Evolutionary conservation across 257 asterid genomes (phyloP), one percentile per base, ranked within the genome.

Genomic region (Penstemon eatonii): DNA sequence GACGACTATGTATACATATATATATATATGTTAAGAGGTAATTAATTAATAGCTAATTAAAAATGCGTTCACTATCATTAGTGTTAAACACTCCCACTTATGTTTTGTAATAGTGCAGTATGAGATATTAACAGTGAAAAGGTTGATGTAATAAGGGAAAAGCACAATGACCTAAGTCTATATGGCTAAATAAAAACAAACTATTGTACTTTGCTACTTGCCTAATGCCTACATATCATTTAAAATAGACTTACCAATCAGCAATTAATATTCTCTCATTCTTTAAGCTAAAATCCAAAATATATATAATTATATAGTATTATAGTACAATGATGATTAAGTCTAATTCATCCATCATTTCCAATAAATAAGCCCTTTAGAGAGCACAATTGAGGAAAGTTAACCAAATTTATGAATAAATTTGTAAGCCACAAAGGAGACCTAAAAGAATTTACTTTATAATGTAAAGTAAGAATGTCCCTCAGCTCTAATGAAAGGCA

Each of bases 341-440:
- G 44, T 49, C 36, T 15, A 41, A 25, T 41, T 4, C 9, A 60
- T 44, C 12, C 46, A 42, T 40, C 73, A 76, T 42, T 66, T 73
- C 71, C 13, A 54, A 70, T 58, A 73, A 72, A 76, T 70, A 72
- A 56, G 65, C 50, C 56, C 51, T 68, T 67, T 47, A 64, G 10
- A 83, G 63, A 70, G 50, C 81, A 75, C 73, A 68, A 33, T 71
- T 46, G 11, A 53, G 83, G 81, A 80, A 79, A 80, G 80, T 63
- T 79, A 72, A 77, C 90, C 86, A 75, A 81, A 80, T 71, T 86
- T 74, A 76, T 70, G 84, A 74, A 86, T 76, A 64, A 70, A 75
- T 68, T 52, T 86, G 96, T 81, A 79, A 79, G 77, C 88, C 91
- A 88, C 86, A 45, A 86, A 73, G 90, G 90, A 75, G 87, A 86